Conservation (phyloP, 352 stramenopile genomes). For the Peronospora tabacina region DNA sequence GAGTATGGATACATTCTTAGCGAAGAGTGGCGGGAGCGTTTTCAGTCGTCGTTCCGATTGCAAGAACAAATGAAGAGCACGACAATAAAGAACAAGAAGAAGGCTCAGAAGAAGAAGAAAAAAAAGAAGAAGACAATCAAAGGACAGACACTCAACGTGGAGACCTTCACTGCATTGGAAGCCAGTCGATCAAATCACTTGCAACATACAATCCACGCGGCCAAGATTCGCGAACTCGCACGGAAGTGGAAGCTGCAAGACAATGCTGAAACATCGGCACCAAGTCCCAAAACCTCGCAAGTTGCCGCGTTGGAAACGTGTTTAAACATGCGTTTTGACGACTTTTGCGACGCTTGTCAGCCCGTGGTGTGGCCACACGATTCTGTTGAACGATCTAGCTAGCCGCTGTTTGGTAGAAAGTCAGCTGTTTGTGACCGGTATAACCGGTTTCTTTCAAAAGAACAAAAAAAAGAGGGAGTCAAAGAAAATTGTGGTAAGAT, state of each 20-base stretch:
- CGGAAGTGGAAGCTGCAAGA: conserved; percentile 26
- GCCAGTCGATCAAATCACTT: conserved; percentile 30
- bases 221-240: conserved; percentile 31
- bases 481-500: conserved; percentile 19
- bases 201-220: conserved; percentile 34
- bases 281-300: background rate
- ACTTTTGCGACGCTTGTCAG: conserved; percentile 51
- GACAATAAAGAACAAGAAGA: conserved; percentile 7
- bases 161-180: conserved; percentile 3
- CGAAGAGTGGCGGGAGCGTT: conserved; percentile 59
- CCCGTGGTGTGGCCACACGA: conserved; percentile 58
- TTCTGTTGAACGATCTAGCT: conserved; percentile 14
- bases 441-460: background rate
- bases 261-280: background rate
- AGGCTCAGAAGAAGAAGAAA: conserved; percentile 13
- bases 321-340: conserved; percentile 47
- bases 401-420: too few species aligned
- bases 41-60: conserved; percentile 24
- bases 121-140: background rate
- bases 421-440: conserved; percentile 1
- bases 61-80: conserved; percentile 1
- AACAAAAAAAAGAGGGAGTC: background rate
- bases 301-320: conserved; percentile 39
- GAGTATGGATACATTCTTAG: conserved; percentile 68
- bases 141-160: conserved; percentile 8